A percentile compares a stretch with the other conserved stretches of the same genome.
phyloP scores from a whole-genome alignment of 176 grass and related monocot genomes.

The Microstegium vimineum region DNA sequence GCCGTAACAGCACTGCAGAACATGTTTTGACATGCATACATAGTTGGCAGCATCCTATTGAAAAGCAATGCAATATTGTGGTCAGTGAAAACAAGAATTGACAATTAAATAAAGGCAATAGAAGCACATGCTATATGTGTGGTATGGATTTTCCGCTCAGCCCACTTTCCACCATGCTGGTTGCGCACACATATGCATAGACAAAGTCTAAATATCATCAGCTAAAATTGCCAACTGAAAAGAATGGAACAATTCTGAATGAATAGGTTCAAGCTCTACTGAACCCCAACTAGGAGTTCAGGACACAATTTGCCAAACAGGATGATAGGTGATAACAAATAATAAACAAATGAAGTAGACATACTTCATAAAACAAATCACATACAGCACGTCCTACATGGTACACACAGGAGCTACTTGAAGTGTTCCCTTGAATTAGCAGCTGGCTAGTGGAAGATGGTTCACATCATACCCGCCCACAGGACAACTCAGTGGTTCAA shows the following conservation, averaged over 20 bases:
- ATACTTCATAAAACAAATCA: background rate
- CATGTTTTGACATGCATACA: background rate
- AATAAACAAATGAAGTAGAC: background rate
- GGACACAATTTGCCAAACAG: background rate
- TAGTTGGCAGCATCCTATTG: background rate
- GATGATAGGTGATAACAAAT: background rate
- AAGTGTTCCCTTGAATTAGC: background rate
- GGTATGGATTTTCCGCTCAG: too few relatives aligned
- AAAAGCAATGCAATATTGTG: background rate
- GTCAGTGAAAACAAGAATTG: background rate
- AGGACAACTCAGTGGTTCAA: conserved; percentile 12
- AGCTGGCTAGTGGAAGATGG: background rate
- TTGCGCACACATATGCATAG: background rate
- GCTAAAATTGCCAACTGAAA: background rate
- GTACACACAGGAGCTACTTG: background rate
- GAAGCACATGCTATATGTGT: background rate
- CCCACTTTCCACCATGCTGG: background rate
- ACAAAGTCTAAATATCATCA: background rate
- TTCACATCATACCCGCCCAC: background rate
- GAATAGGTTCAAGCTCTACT: background rate
- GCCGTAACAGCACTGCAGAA: background rate
- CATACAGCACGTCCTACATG: conserved; percentile 1
- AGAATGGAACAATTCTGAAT: background rate
- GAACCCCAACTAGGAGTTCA: background rate
- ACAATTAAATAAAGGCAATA: background rate